Base-by-base conservation (phyloP, 768 basidiomycete genomes). In the Mycena epipterygia region DNA sequence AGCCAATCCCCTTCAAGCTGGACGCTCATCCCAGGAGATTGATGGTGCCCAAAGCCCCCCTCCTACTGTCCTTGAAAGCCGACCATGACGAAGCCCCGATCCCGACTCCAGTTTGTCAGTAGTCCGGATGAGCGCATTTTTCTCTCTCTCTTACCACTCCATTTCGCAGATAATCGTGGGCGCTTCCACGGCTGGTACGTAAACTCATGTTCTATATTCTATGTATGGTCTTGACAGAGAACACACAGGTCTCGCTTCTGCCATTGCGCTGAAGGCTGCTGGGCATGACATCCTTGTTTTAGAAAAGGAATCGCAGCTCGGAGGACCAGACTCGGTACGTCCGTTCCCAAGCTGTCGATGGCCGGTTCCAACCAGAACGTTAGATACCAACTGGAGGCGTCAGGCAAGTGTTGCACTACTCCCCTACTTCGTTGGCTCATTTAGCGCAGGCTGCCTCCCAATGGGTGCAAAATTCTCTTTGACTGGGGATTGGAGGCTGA, bases 401-500 rank as follows among this genome's bases (percentile, higher is more conserved):
- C 46, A 64, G 68, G 68, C 46, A 29, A 35, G 51, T 19, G 14
- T 35, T 29, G 4, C 37, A 5, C 4, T 16, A 2, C 32, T 13
- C 21, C 23, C 27, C 19, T 35, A 3, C 42, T 13, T 21, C 8
- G 27, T 25, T 17, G 11, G 25, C 12, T 32, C 42, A 5, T 17
- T 3, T 5, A n/a, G n/a, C n/a, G 12, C 56, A 64, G 71, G n/a
- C 27, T 72, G 12, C 67, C 71, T 21, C 71, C 71, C 14, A 73
- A 73, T 33, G 71, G 71, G 2, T 68, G 71, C 63, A 73, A 73
- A 33, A 44, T 73, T 46, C 37, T 73, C 4, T 73, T 68, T 21
- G 71, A 73, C 41, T 73, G 71, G 71, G 71, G 71, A 14, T 35
- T 73, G n/a, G 67, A 68, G 52, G 53, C 19, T 5, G 62, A 66